Base-by-base conservation (phyloP, 2,329 filamentous ascomycete species). In the Fusarium floridanum region DNA sequence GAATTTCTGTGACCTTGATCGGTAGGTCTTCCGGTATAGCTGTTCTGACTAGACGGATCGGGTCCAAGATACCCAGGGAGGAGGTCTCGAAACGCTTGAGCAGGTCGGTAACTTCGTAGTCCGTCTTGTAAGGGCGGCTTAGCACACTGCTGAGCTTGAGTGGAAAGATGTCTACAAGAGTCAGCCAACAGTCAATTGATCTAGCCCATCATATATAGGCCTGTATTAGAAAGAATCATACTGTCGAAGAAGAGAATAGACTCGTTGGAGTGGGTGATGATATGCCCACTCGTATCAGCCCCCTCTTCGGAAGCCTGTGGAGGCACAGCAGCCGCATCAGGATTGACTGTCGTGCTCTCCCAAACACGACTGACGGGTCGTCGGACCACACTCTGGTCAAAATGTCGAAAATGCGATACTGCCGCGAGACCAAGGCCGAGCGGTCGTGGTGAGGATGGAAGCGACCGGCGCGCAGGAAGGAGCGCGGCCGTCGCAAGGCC, bases 221-320 rank as follows among this genome's bases (percentile, higher is more conserved):
- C 10, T 12, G 14, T n/a, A 32, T 17, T 10, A 4, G 16, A 7
- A 1, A 10, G 6, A 62, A 34, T 39, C 91, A 81, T 84, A 95
- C 94, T 97, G 81, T 97, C 95, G 79, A 98, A 92, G 85, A 97
- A 99, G 8, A 98, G 83, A 55, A 98, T 91, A 0, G 93, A 92
- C 84, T 98, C 94, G 76, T 95, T 93, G 1, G 92, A 85, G 4
- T 87, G 88, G 12, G 93, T 88, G n/a, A 88, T 86, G 76, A 98
- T 98, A 78, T 98, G 95, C 0, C 97, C 96, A 11, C 91, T 91
- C 73, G 93, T 91, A 77, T 93, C 88, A 74, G 91, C 90, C 61
- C 89, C 90, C 12, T 71, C 67, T 12, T 78, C 75, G 6, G 71
- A 45, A 24, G 69, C 67, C 29, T 55, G 70, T 8, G 70, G 65